Percentiles rank a stretch among this genome's conserved stretches.
phyloP scores from a whole-genome alignment of 2,329 filamentous ascomycete species.

The Paraphoma chrysanthemicola region DNA sequence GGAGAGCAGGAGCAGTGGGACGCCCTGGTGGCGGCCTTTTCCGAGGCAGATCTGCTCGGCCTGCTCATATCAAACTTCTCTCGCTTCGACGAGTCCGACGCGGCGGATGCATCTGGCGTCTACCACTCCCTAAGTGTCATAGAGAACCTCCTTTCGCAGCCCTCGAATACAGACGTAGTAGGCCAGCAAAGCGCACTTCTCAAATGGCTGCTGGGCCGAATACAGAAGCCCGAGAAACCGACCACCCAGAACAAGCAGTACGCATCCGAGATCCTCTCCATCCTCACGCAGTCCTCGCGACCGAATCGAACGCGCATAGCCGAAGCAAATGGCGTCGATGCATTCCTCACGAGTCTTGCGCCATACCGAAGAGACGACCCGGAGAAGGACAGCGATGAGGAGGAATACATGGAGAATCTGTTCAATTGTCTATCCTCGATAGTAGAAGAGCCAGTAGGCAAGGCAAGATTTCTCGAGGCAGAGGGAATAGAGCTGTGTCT shows the following conservation, averaged over 20 bases:
- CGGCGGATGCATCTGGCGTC: constrained; percentile 80
- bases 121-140: constrained; percentile 84
- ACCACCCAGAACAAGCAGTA: constrained; percentile 95
- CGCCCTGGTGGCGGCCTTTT: constrained; percentile 68
- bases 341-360: constrained; percentile 81
- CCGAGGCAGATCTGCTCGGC: constrained; percentile 72
- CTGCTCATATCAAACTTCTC: constrained; percentile 79
- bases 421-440: constrained; percentile 87
- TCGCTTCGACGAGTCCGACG: constrained; percentile 75
- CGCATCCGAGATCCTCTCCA: constrained; percentile 87
- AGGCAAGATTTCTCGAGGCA: constrained; percentile 81
- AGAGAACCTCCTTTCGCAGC: constrained; percentile 82
- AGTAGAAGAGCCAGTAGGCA: constrained; percentile 76
- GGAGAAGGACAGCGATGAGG: constrained; percentile 82
- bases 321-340: constrained; percentile 74
- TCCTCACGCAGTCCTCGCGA: constrained; percentile 78
- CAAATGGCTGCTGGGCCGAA: constrained; percentile 78
- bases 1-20: constrained; percentile 84
- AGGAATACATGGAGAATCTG: constrained; percentile 93
- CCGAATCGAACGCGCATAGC: constrained; percentile 70
- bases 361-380: constrained; percentile 88
- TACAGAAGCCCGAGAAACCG: constrained; percentile 70
- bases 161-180: constrained; percentile 72
- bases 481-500: constrained; percentile 91
- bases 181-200: constrained; percentile 73